Conservation (phyloP, 257 asterid species). For the Galeopsis tetrahit region DNA sequence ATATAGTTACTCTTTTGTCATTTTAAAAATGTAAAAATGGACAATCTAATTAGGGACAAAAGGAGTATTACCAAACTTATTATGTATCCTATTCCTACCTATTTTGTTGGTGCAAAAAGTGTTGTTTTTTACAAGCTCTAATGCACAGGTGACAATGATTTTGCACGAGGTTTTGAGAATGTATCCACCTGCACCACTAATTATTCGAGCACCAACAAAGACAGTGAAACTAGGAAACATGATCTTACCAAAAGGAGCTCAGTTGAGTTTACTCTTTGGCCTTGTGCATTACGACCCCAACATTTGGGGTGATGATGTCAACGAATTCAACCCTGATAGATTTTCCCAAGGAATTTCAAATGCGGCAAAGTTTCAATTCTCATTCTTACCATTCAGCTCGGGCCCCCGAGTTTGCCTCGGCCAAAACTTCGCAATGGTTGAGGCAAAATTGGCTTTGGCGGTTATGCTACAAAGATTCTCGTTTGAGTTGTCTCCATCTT, state of each 20-base stretch:
- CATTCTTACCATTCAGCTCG: slow-evolving; percentile 41
- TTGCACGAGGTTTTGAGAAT: slow-evolving; percentile 38
- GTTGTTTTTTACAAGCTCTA: too few species aligned
- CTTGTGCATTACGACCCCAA: slow-evolving; percentile 39
- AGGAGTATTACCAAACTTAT: too few species aligned
- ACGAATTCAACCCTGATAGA: slow-evolving; percentile 46
- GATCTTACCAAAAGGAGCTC: slow-evolving; percentile 34
- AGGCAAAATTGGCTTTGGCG: slow-evolving; percentile 38
- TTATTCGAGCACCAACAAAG: slow-evolving; percentile 24
- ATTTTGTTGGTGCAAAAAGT: too few species aligned
- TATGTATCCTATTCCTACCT: too few species aligned
- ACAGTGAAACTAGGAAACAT: slow-evolving; percentile 24
- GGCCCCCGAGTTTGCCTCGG: slow-evolving; percentile 48
- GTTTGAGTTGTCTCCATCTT: slow-evolving; percentile 42
- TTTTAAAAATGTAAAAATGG: too few species aligned
- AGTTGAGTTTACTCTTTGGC: slow-evolving; percentile 32
- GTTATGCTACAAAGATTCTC: slow-evolving; percentile 32
- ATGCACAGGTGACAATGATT: slow-evolving; percentile 38
- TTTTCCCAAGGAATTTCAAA: slow-evolving; percentile 39
- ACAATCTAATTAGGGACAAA: too few species aligned
- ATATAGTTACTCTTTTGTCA: too few species aligned
- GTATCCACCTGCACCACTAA: slow-evolving; percentile 35
- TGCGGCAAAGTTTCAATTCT: slow-evolving; percentile 33
- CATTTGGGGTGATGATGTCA: slow-evolving; percentile 44
- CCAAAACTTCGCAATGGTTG: slow-evolving; percentile 39